Evolutionary conservation across 129 eudicot genomes (phyloP), one percentile per base, ranked within the genome.

Genomic region (Mikania micrantha): DNA sequence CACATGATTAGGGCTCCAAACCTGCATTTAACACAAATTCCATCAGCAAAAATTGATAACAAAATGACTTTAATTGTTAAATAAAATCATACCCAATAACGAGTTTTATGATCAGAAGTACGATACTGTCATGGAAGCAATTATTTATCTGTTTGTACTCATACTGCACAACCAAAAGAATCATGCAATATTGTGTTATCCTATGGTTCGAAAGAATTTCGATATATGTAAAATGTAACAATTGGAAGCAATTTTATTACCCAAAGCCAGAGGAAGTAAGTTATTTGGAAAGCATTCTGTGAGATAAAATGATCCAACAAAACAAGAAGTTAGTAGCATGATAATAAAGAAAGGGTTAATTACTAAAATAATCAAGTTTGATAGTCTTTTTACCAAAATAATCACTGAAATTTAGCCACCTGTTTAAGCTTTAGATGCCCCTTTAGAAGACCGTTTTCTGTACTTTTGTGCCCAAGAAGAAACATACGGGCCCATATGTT

Each of bases 271-370:
- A 89, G 63, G 72, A 87, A 81, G 70, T 89, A 89, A 42, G 99
- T 87, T 22, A 94, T 60, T 75, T 94, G 99, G 83, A 94, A 94
- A 40, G 99, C 99, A 69, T 89, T 94, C 99, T 94, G 99, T 79
- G 77, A 39, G 47, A 34, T 71, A 52, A 60, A 69, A 11, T 17
- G 13, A 67, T 50, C 20, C 34, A 53, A 39, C 28, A 67, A 24
- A 50, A 62, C 39, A 16, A n/a, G n/a, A n/a, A n/a, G 63, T 67
- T 15, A 75, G 65, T 52, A 45, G 35, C 44, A 79, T 56, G 9
- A 15, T 10, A 64, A 28, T 48, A n/a, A 35, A 34, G 11, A 75
- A 54, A 20, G 41, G 29, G 7, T 22, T 22, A 25, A 67, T 20
- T n/a, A n/a, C n/a, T n/a, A n/a, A n/a, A n/a, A n/a, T n/a, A n/a